Conservation (phyloP, 2,329 filamentous ascomycete genomes). For the Phaeosphaeria sp. region DNA sequence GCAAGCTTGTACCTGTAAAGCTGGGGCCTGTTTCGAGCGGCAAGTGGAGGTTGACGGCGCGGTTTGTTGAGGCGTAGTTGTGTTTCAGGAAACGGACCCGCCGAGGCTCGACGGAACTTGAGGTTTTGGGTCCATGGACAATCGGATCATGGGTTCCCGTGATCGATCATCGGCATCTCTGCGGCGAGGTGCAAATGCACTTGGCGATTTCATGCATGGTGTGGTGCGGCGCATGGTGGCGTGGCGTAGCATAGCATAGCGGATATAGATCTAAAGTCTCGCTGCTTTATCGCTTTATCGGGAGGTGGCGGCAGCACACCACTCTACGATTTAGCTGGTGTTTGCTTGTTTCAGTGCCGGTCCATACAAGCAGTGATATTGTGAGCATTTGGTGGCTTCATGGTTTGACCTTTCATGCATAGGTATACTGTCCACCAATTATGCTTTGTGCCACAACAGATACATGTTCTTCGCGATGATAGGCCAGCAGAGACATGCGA, state of each 20-base stretch:
- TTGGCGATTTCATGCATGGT: background rate
- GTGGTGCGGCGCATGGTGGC: background rate
- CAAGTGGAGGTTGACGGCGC: background rate
- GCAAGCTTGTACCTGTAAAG: constrained; percentile 49
- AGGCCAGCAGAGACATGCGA: background rate
- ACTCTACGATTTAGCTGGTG: background rate
- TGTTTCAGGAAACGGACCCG: background rate
- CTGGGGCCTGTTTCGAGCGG: constrained; percentile 9
- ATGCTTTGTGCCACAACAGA: background rate
- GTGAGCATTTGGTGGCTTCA: background rate
- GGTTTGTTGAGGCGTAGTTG: background rate
- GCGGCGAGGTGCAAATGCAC: background rate
- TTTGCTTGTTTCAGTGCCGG: background rate
- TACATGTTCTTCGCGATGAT: background rate
- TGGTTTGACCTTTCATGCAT: background rate
- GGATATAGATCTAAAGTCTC: background rate
- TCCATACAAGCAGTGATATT: background rate
- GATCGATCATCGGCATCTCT: background rate
- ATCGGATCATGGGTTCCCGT: background rate
- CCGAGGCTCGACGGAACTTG: background rate
- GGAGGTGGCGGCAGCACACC: background rate
- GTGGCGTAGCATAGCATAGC: background rate
- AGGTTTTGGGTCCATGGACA: background rate
- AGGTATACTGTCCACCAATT: background rate
- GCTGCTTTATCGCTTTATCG: background rate